These are phyloP conservation scores for Pyrenophora graminea DNA, from an alignment of 2,329 filamentous ascomycete genomes.

Conservation along the genomic window DNA sequence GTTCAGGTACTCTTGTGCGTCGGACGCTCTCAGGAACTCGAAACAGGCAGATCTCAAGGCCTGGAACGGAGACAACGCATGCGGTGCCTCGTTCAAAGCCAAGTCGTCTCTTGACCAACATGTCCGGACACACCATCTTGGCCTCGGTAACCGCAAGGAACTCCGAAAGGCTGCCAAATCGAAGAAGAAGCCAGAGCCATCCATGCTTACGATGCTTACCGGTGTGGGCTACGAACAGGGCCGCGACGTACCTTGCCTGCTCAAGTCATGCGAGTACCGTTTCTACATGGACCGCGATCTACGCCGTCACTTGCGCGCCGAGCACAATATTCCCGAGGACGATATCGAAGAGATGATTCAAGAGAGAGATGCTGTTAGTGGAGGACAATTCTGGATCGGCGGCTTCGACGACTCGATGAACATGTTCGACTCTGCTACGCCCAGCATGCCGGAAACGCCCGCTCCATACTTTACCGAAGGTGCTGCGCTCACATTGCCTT, in stretches of 20 bases:
- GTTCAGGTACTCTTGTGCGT: slow-evolving; percentile 76
- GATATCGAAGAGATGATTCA: slow-evolving; percentile 45
- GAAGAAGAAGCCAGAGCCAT: slow-evolving; percentile 37
- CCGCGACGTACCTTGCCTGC: slow-evolving; percentile 58
- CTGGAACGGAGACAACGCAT: slow-evolving; percentile 72
- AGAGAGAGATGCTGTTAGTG: slow-evolving; percentile 47
- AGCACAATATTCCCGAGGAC: slow-evolving; percentile 47
- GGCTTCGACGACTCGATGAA: slow-evolving; percentile 35
- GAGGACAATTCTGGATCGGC: slow-evolving; percentile 54
- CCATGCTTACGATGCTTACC: slow-evolving; percentile 55
- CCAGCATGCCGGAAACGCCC: slow-evolving; percentile 42
- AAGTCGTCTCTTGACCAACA: slow-evolving; percentile 84
- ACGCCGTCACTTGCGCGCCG: slow-evolving; percentile 56
- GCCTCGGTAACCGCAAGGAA: slow-evolving; percentile 52
- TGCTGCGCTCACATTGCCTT: slow-evolving; percentile 6
- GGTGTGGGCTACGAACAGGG: slow-evolving; percentile 59
- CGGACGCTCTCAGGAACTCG: slow-evolving; percentile 63
- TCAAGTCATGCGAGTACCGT: slow-evolving; percentile 55
- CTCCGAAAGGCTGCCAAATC: slow-evolving; percentile 45
- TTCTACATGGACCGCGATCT: slow-evolving; percentile 64
- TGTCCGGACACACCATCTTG: slow-evolving; percentile 78
- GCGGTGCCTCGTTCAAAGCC: slow-evolving; percentile 73
- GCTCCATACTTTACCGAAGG: slow-evolving; percentile 27
- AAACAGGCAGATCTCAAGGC: slow-evolving; percentile 57
- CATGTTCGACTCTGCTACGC: slow-evolving; percentile 30